Evolutionary conservation across 768 basidiomycete species (phyloP), one percentile per base, ranked within the genome.

Genomic region (Favolaschia claudopus): DNA sequence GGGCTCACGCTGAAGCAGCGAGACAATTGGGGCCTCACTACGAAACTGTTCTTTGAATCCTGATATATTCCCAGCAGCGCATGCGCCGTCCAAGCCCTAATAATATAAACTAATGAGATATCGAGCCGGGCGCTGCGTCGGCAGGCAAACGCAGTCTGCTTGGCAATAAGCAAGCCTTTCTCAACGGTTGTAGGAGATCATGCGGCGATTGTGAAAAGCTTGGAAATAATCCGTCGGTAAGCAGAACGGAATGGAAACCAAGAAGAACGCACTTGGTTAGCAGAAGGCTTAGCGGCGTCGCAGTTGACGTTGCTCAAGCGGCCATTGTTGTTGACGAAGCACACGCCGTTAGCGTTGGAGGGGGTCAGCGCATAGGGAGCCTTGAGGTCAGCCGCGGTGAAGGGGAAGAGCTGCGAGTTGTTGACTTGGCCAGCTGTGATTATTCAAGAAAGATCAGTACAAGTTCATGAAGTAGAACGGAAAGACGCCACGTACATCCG

Each of bases 341-440:
- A 64, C 4, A 52, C 45, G 12, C 38, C 58, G 27, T 53, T 40
- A 40, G 14, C 33, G 55, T 45, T 60, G 33, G 22, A 13, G 10
- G 63, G 63, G 0, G 58, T 33, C 27, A 64, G 58, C 2, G 42
- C 63, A 51, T 53, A 60, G 13, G 63, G 58, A 3, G 38, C 34
- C 13, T 27, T 60, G 45, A 64, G 55, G 40, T 57, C 34, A 7
- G 63, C 55, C 39, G 32, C 31, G 22, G 28, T 42, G 60, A 63
- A 59, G 49, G 60, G 51, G 61, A 65, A 65, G 34, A 65, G 64
- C 48, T 65, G 64, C 17, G 54, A 51, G 60, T 45, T 39, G 24
- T 15, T 54, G 9, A 57, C 55, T 19, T 55, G 13, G 33, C 64
- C 60, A 14, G 22, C 60, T 59, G 25, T 14, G n/a, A n/a, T n/a